Evolutionary conservation across 306 rosid species (phyloP), one percentile per base, ranked within the genome.

Genomic region (Sicyos edulis): DNA sequence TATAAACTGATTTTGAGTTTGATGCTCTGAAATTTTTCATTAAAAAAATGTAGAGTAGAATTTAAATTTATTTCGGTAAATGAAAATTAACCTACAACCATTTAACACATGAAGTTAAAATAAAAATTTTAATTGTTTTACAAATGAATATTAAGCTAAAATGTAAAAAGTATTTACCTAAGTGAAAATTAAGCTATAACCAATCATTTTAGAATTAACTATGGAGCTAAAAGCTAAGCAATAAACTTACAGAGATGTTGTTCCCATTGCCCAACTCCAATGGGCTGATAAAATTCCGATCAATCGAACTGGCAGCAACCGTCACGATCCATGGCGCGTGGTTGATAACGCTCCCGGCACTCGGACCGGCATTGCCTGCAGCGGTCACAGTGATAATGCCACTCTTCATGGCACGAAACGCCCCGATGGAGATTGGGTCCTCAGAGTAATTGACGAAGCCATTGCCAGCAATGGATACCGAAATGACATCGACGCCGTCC

Each of bases 401-500:
- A 51, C 79, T 92, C 83, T 87, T 83, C 89, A 92, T 77, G 13
- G 96, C 98, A 74, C 77, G 96, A 80, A 90, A 92, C 15, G 96
- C 80, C 0, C 96, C 98, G 16, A 92, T 75, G 4, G 93, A 79
- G 44, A 90, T 86, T 4, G 73, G 49, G 73, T 92, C 98, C 0
- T 71, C 4, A 10, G 45, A 53, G 69, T 82, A 90, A 24, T 42
- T 77, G 0, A 40, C 12, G n/a, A 19, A 16, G 10, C 86, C 93
- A 5, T 4, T 17, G 68, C 98, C 98, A 17, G 93, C 93, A 6
- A 90, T 86, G 0, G 96, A 92, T 65, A 90, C 57, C 1, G 98
- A 90, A 78, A 92, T 92, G 61, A 92, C 89, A 83, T 92, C 96
- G 4, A 86, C 98, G 0, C 98, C 96, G 22, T 92, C 98, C 2